A percentile compares a stretch with the other conserved stretches of the same genome.
phyloP scores from a whole-genome alignment of 441 rosid species.

The Pelargonium myrrhifolium region DNA sequence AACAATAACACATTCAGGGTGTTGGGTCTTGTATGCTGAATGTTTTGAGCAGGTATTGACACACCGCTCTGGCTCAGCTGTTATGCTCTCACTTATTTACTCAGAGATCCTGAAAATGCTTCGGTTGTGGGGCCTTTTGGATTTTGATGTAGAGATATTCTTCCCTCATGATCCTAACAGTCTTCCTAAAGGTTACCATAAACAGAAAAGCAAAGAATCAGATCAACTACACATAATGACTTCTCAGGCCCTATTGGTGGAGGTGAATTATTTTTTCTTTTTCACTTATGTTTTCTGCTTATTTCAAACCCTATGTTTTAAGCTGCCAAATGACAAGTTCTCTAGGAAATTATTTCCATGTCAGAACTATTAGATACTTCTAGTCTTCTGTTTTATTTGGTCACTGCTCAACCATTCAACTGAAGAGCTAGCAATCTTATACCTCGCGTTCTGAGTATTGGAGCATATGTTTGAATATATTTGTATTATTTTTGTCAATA shows the following conservation, averaged over 20 bases:
- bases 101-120: constrained; percentile 59
- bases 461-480: no score
- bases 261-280: constrained; percentile 28
- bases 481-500: neutral
- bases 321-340: neutral
- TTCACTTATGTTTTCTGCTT: neutral
- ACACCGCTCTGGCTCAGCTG: constrained; percentile 54
- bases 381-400: no score
- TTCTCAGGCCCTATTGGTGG: constrained; percentile 36
- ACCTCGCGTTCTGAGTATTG: neutral
- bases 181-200: constrained; percentile 54
- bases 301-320: neutral
- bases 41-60: constrained; percentile 49
- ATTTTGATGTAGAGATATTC: constrained; percentile 55
- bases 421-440: neutral
- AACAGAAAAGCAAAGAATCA: constrained; percentile 52
- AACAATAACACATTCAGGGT: neutral
- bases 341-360: neutral
- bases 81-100: constrained; percentile 47
- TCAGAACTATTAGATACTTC: no score
- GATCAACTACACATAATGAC: constrained; percentile 52
- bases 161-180: constrained; percentile 44
- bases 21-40: constrained; percentile 10
- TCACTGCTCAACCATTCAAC: neutral
- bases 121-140: constrained; percentile 44